Conservation (phyloP, 2,329 filamentous ascomycete species). For the Raffaelea ambrosiae region DNA sequence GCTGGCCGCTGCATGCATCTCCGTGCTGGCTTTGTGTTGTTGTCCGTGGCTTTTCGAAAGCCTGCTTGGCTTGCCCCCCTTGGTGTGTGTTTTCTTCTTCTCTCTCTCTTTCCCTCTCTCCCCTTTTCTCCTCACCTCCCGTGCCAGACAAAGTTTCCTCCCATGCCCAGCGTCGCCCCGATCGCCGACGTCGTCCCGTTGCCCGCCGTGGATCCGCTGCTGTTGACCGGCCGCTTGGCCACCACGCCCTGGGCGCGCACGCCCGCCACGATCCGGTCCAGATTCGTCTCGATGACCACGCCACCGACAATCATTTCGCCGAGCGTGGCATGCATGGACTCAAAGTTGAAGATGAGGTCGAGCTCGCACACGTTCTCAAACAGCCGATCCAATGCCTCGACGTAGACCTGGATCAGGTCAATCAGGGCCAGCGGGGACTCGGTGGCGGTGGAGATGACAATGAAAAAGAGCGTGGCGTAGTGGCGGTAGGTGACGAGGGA, state of each 20-base stretch:
- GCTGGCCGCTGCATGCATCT: no score
- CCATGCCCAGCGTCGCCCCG: slow-evolving; percentile 45
- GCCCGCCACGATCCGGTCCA: slow-evolving; percentile 80
- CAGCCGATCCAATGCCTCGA: slow-evolving; percentile 85
- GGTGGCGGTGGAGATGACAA: slow-evolving; percentile 92
- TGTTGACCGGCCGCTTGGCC: slow-evolving; percentile 70
- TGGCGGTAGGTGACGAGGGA: slow-evolving; percentile 96
- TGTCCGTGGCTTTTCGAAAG: no score
- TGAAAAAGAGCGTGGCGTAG: slow-evolving; percentile 98
- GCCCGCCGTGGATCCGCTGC: slow-evolving; percentile 45
- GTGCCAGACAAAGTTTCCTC: slow-evolving; percentile 49
- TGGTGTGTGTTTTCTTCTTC: neutral
- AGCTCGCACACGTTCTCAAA: slow-evolving; percentile 99
- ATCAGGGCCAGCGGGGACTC: slow-evolving; percentile 93
- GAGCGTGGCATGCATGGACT: slow-evolving; percentile 85
- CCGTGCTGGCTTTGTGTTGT: neutral
- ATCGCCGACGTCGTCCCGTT: slow-evolving; percentile 24
- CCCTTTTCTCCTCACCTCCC: slow-evolving; percentile 18
- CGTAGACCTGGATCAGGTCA: slow-evolving; percentile 96
- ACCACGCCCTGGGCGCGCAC: slow-evolving; percentile 71
- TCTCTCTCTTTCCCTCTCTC: neutral
- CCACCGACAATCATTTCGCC: slow-evolving; percentile 94
- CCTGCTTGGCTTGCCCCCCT: no score
- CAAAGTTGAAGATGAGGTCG: slow-evolving; percentile 98
- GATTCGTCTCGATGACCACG: slow-evolving; percentile 84